phyloP scores from a whole-genome alignment of 202 grass and related monocot genomes.

The Carex arenaria region DNA sequence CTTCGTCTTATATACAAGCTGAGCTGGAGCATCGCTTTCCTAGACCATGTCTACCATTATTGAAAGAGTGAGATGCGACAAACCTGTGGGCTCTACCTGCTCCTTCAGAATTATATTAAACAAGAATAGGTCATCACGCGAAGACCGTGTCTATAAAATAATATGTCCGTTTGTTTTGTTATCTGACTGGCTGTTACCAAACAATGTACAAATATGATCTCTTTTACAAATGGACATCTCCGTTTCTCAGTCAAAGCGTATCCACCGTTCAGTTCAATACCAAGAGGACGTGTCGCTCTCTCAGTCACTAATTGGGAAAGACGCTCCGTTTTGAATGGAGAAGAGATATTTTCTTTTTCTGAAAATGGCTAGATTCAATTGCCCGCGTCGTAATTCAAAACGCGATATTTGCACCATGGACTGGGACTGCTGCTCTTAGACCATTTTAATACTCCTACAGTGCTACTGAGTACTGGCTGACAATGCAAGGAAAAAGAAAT shows the following conservation, averaged over 20 bases:
- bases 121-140: neutral
- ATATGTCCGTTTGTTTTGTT: neutral
- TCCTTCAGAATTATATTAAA: neutral
- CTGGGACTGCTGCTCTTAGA: neutral
- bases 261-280: neutral
- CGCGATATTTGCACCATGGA: neutral
- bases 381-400: neutral
- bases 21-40: neutral
- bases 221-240: neutral
- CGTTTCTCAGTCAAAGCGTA: neutral
- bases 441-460: neutral
- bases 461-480: neutral
- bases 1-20: neutral
- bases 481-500: neutral
- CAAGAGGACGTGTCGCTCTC: neutral
- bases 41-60: neutral
- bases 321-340: neutral
- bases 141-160: neutral
- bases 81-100: neutral
- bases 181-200: neutral
- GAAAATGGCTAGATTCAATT: neutral
- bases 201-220: neutral
- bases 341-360: neutral
- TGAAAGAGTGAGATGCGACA: neutral
- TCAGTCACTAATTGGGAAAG: neutral